Percentiles rank a stretch among this genome's conserved stretches.
These are phyloP conservation scores for Phytophthora ramorum DNA, from an alignment of 352 stramenopile species.

Conservation along the genomic window DNA sequence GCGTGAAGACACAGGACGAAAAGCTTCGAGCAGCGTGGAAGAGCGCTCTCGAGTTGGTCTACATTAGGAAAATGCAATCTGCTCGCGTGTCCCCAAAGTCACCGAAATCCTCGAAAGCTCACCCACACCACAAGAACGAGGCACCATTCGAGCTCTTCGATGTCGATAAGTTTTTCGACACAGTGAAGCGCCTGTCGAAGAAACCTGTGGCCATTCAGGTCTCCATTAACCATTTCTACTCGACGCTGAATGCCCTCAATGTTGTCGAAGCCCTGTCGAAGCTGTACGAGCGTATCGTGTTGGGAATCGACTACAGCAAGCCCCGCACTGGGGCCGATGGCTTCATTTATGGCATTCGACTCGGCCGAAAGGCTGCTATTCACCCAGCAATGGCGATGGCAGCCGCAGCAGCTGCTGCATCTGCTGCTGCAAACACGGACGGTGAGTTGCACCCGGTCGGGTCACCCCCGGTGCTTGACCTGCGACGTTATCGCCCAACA, in stretches of 20 bases:
- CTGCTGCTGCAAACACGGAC: conserved; percentile 24
- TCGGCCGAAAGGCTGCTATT: conserved; percentile 63
- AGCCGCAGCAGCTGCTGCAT: conserved; percentile 30
- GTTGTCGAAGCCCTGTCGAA: conserved; percentile 70
- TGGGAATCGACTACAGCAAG: conserved; percentile 72
- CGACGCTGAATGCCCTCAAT: conserved; percentile 57
- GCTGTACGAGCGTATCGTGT: conserved; percentile 65
- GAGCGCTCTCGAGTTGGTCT: conserved; percentile 62
- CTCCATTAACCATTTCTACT: conserved; percentile 62
- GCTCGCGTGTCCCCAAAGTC: conserved; percentile 4
- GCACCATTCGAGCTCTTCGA: conserved; percentile 67
- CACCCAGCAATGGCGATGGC: conserved; percentile 41
- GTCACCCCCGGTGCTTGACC: conserved; percentile 46
- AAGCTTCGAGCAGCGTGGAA: conserved; percentile 57
- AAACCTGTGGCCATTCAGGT: conserved; percentile 62
- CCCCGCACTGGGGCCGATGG: conserved; percentile 50
- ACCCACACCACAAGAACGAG: conserved; percentile 11
- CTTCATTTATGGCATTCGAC: conserved; percentile 77
- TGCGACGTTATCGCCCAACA: conserved; percentile 49
- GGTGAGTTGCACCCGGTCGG: conserved; percentile 22
- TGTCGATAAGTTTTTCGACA: conserved; percentile 60
- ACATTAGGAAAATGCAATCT: conserved; percentile 62
- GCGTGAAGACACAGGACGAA: conserved; percentile 24
- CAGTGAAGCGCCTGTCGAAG: conserved; percentile 51
- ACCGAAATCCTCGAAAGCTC: conserved; percentile 7